Percentiles rank a stretch among this genome's conserved stretches.
These are phyloP conservation scores for Pseudogymnoascus sp. DNA, from an alignment of 2,329 filamentous ascomycete species.

Conservation along the genomic window DNA sequence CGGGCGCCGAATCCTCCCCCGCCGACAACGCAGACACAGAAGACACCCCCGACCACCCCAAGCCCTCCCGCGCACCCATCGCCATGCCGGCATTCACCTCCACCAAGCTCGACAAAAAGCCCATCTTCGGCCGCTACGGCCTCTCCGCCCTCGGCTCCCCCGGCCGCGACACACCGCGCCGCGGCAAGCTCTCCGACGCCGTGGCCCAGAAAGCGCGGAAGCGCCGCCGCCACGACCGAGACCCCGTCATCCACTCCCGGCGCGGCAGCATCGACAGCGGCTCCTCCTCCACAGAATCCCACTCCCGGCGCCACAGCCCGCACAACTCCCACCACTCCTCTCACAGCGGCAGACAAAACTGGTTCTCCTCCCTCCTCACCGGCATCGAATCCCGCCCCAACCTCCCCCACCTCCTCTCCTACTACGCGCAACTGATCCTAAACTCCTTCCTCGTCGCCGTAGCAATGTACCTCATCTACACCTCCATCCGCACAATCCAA, in stretches of 20 bases:
- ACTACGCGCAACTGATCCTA: slow-evolving; percentile 52
- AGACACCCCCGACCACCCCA: slow-evolving; percentile 41
- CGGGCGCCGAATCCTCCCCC: slow-evolving; percentile 52
- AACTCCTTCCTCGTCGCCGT: slow-evolving; percentile 40
- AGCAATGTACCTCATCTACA: slow-evolving; percentile 29
- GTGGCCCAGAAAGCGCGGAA: slow-evolving; percentile 41
- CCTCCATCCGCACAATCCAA: slow-evolving; percentile 24
- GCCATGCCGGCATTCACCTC: slow-evolving; percentile 42
- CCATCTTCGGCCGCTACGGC: slow-evolving; percentile 35
- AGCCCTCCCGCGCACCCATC: slow-evolving; percentile 35
- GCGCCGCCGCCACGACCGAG: slow-evolving; percentile 36
- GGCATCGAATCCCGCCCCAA: slow-evolving; percentile 57
- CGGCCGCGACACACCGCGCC: slow-evolving; percentile 56
- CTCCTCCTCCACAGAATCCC: slow-evolving; percentile 29
- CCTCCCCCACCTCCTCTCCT: slow-evolving; percentile 56
- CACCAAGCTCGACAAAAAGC: slow-evolving; percentile 36
- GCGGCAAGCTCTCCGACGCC: slow-evolving; percentile 37
- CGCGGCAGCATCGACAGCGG: slow-evolving; percentile 30
- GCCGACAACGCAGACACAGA: slow-evolving; percentile 43
- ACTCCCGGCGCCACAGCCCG: slow-evolving; percentile 16
- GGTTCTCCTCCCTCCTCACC: slow-evolving; percentile 44
- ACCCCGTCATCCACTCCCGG: slow-evolving; percentile 25
- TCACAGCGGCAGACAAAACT: slow-evolving; percentile 20
- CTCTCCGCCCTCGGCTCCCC: slow-evolving; percentile 35
- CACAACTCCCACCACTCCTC: slow-evolving; percentile 4